Base-by-base conservation (phyloP, 2,329 filamentous ascomycete species). In the Cladosporium austrohemisphaericum region DNA sequence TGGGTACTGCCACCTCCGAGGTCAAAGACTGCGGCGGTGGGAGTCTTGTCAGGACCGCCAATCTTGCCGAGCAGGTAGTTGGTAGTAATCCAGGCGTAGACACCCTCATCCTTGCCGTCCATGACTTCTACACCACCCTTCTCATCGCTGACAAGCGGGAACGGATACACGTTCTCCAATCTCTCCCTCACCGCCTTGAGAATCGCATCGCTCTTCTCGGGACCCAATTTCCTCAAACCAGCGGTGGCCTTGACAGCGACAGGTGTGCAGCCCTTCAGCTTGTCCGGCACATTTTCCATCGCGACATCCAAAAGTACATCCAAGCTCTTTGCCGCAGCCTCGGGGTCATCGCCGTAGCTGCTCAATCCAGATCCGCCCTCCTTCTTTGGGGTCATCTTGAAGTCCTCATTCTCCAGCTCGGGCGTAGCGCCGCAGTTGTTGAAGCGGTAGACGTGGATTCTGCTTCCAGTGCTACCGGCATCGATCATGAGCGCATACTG, bases 401-500 rank as follows among this genome's bases (percentile, higher is more conserved):
- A 98, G 51, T 88, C 79, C 67, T 98, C 93, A 65, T 83, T 76
- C 72, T 98, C 93, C 43, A 98, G 80, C 72, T 96, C 91, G 20
- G 93, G 93, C n/a, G 91, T 91, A 6, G 88, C 74, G 10, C 91
- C 93, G 73, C 92, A 98, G 75, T 97, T 97, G 78, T 97, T 97
- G 81, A 97, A 98, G 67, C 90, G 88, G 78, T 96, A 98, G 52
- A 97, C 90, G 74, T 98, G 94, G 66, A 98, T 96, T 61, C 93
- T 86, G 53, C 93, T 97, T 53, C 93, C 93, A 48, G 93, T 97
- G 76, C 91, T 97, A 61, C 93, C 93, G 40, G 93, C 93, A 71
- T 98, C 93, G 64, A 98, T 88, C 93, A 98, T 98, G 64, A 97
- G 80, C 54, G 93, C 94, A 74, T 97, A 98, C 68, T 98, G 93